Percentiles rank a stretch among this genome's conserved stretches.
Conservation (phyloP, 2,329 filamentous ascomycete species). For the Alternaria sp. region DNA sequence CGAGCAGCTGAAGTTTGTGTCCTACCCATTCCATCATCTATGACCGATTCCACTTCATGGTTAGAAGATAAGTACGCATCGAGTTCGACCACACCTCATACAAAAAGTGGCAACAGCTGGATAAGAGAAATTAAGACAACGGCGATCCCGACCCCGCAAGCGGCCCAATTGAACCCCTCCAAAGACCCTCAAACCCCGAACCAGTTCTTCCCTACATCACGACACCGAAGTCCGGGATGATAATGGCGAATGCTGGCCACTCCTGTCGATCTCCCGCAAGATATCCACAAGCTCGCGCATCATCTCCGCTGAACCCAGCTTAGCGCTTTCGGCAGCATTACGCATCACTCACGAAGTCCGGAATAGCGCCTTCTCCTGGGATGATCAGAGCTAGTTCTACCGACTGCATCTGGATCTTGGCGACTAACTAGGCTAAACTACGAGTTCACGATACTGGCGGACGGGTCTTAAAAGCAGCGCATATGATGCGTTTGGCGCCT, state of each 20-base stretch:
- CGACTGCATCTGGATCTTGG: background rate
- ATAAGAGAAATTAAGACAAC: background rate
- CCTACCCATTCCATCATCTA: background rate
- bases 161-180: background rate
- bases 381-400: background rate
- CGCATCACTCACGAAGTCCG: background rate
- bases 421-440: background rate
- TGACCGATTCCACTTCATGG: background rate
- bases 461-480: background rate
- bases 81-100: background rate
- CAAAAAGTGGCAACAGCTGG: background rate
- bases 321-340: background rate
- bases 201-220: background rate
- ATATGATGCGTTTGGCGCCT: background rate
- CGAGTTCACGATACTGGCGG: background rate
- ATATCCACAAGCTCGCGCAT: background rate
- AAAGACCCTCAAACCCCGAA: background rate
- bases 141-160: background rate
- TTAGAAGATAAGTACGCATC: background rate
- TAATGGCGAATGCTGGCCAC: background rate
- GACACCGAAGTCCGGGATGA: background rate
- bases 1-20: background rate
- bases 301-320: background rate
- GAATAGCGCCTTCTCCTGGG: background rate
- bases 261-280: constrained; percentile 5